Evolutionary conservation across 179 eudicot species (phyloP).

Genomic region (Silene coronaria): DNA sequence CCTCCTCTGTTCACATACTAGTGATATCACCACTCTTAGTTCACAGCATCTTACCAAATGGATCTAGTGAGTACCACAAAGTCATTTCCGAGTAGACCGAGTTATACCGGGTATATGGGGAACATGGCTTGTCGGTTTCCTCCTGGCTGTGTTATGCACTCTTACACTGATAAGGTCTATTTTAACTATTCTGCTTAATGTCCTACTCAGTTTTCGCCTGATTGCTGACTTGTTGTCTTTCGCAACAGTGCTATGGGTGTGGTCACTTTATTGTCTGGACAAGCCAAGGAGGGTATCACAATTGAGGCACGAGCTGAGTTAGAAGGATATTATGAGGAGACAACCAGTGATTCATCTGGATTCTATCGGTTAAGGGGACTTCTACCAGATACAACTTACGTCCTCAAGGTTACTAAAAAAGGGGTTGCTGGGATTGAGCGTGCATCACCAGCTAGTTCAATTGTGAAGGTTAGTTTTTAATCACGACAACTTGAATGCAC

Average conservation of each 20-base stretch:
- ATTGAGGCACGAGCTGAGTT: slow-evolving; percentile 87
- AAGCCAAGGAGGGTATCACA: slow-evolving; percentile 73
- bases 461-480: slow-evolving; percentile 47
- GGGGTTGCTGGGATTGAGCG: slow-evolving; percentile 61
- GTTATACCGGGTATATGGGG: background rate
- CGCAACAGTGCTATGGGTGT: slow-evolving; percentile 74
- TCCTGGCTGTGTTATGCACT: background rate
- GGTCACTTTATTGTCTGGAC: slow-evolving; percentile 81
- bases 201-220: slow-evolving; percentile 3
- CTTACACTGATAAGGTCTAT: background rate
- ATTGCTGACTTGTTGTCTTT: slow-evolving; percentile 1
- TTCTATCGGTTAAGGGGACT: slow-evolving; percentile 86
- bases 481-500: background rate
- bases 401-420: slow-evolving; percentile 56
- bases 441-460: slow-evolving; percentile 72
- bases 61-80: background rate
- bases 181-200: background rate
- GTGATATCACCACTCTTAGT: background rate
- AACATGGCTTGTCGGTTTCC: background rate
- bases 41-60: background rate
- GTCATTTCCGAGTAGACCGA: background rate
- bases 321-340: slow-evolving; percentile 86
- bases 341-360: slow-evolving; percentile 80
- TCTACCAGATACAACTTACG: slow-evolving; percentile 70
- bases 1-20: background rate